These are phyloP conservation scores for Diaporthe humulicola DNA, from an alignment of 2,329 filamentous ascomycete genomes.

Conservation along the genomic window DNA sequence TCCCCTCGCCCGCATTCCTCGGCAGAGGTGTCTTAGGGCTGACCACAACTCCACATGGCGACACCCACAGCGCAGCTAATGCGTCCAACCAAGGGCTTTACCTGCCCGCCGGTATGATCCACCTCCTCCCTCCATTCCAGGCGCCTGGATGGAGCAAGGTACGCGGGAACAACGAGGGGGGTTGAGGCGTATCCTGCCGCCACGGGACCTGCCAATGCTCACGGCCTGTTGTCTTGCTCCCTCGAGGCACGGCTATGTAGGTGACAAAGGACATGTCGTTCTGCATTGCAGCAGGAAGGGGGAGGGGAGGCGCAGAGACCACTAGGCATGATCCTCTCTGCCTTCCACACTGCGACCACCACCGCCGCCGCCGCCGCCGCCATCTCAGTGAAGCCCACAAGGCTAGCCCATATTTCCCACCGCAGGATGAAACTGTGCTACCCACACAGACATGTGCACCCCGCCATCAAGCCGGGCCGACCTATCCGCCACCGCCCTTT, in stretches of 20 bases:
- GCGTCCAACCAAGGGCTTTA: constrained; percentile 33
- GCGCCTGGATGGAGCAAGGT: not conserved
- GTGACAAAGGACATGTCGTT: not conserved
- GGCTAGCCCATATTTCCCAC: not conserved
- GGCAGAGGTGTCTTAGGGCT: constrained; percentile 34
- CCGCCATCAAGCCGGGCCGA: constrained; percentile 20
- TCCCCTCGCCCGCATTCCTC: constrained; percentile 19
- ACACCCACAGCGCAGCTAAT: not conserved
- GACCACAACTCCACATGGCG: constrained; percentile 28
- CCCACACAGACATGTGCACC: constrained; percentile 15
- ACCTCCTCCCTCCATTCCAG: constrained; percentile 4
- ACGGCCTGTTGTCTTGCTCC: not conserved
- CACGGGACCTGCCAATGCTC: constrained; percentile 4
- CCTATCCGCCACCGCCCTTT: constrained; percentile 27
- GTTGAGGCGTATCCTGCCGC: not conserved
- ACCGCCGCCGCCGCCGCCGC: not conserved
- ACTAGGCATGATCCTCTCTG: constrained; percentile 10
- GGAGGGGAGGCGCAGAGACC: constrained; percentile 20
- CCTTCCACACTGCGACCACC: not conserved
- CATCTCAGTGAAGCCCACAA: not conserved
- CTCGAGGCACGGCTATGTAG: too few species aligned
- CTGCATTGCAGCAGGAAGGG: not conserved
- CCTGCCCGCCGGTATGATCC: constrained; percentile 27
- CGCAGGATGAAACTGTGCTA: constrained; percentile 32
- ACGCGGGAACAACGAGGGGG: not conserved